Evolutionary conservation across 331 rosid genomes (phyloP).

Genomic region (Pyracantha coccinea): DNA sequence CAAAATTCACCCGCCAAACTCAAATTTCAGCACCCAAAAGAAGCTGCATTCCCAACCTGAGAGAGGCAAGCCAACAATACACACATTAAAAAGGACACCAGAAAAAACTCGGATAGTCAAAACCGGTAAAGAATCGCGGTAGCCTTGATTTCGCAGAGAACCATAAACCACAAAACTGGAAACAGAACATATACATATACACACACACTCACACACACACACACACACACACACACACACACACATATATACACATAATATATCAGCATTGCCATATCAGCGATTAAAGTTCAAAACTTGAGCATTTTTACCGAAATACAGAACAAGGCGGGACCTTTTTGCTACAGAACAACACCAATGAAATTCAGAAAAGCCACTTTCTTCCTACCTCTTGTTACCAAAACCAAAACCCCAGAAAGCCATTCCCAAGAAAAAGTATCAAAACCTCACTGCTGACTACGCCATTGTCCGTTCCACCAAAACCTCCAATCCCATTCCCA

Average conservation of each 20-base stretch:
- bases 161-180: not conserved
- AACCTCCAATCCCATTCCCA: constrained; percentile 8
- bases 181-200: not conserved
- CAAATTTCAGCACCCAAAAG: constrained; percentile 2
- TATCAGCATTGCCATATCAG: not conserved
- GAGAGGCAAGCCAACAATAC: not conserved
- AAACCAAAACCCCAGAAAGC: constrained; percentile 12
- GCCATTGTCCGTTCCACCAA: not conserved
- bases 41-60: constrained; percentile 15
- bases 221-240: not conserved
- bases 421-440: not conserved
- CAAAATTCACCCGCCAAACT: not conserved
- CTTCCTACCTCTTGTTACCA: constrained; percentile 8
- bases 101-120: not conserved
- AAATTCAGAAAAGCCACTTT: constrained; percentile 8
- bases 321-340: constrained; percentile 14
- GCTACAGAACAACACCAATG: not conserved
- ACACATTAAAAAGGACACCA: not conserved
- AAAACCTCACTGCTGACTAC: not conserved
- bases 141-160: not conserved
- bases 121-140: not conserved
- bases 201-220: no score
- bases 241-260: not conserved
- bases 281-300: not conserved
- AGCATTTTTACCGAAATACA: not conserved